Evolutionary conservation across 257 asterid species (phyloP).

Genomic region (Orobanche coerulescens): DNA sequence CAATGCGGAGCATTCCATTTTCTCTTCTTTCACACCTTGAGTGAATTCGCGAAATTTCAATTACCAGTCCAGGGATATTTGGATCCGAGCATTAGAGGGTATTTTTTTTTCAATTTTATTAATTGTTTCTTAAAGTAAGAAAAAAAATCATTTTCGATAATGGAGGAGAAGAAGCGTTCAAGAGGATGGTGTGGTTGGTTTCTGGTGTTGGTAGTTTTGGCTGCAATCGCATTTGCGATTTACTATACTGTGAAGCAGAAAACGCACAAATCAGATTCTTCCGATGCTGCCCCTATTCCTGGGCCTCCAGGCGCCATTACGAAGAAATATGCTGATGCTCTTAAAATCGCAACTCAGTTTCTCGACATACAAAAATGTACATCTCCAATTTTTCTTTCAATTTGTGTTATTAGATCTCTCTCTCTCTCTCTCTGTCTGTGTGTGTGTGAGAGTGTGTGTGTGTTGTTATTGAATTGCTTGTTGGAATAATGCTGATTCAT

Average conservation of each 20-base stretch:
- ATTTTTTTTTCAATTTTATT: too few relatives aligned
- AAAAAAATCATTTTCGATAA: too few relatives aligned
- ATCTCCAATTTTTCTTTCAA: neutral
- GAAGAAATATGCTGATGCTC: conserved; percentile 75
- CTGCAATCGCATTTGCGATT: conserved; percentile 50
- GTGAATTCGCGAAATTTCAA: neutral
- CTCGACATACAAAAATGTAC: conserved; percentile 81
- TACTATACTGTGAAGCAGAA: conserved; percentile 40
- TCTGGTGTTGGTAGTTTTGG: conserved; percentile 47
- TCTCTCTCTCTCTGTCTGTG: too few relatives aligned
- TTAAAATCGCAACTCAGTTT: conserved; percentile 71
- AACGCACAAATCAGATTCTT: conserved; percentile 26
- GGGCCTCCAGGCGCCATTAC: conserved; percentile 77
- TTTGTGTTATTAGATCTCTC: conserved; percentile 22
- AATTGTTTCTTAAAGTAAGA: neutral
- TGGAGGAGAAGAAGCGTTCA: conserved; percentile 49
- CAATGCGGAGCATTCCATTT: conserved; percentile 13
- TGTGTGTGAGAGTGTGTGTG: too few relatives aligned
- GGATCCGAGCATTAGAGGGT: neutral
- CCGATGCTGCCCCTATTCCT: conserved; percentile 68
- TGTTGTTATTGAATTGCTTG: neutral
- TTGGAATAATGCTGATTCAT: neutral
- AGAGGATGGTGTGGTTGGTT: conserved; percentile 80
- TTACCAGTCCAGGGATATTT: neutral
- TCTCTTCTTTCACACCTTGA: neutral